A percentile compares a stretch with the other conserved stretches of the same genome.
Evolutionary conservation across 179 eudicot species (phyloP).

Genomic region (Camellia oleifera): DNA sequence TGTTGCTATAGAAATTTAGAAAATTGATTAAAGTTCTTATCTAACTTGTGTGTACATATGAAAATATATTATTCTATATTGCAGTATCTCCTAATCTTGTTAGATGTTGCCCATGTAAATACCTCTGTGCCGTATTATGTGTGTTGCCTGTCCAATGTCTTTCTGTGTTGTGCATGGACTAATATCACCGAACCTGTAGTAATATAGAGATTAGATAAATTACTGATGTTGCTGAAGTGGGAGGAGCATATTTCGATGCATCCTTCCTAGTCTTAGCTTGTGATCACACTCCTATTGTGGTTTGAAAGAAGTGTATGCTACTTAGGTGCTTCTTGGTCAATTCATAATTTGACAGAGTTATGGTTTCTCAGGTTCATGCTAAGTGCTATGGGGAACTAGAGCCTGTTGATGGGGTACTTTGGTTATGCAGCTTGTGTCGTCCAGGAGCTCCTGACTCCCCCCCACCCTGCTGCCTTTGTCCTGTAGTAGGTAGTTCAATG

Average conservation of each 20-base stretch:
- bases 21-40: too few species aligned
- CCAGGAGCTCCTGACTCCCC: constrained; percentile 72
- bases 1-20: too few species aligned
- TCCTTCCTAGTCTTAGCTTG: not conserved
- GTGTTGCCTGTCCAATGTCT: not conserved
- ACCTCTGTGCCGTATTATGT: not conserved
- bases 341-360: not conserved
- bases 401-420: constrained; percentile 74
- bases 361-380: constrained; percentile 82
- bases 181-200: too few species aligned
- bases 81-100: not conserved
- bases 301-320: constrained; percentile 10
- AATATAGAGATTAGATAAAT: too few species aligned
- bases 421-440: constrained; percentile 96
- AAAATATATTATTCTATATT: too few species aligned
- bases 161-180: not conserved
- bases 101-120: not conserved
- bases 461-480: constrained; percentile 95
- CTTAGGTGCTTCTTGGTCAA: not conserved
- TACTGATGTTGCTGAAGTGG: constrained; percentile 10
- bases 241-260: constrained; percentile 4
- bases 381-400: constrained; percentile 93
- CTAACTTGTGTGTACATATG: too few species aligned
- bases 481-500: constrained; percentile 60
- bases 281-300: not conserved